Evolutionary conservation across 352 stramenopile genomes (phyloP), one percentile per base, ranked within the genome.

Genomic region (Phytopythium vexans): DNA sequence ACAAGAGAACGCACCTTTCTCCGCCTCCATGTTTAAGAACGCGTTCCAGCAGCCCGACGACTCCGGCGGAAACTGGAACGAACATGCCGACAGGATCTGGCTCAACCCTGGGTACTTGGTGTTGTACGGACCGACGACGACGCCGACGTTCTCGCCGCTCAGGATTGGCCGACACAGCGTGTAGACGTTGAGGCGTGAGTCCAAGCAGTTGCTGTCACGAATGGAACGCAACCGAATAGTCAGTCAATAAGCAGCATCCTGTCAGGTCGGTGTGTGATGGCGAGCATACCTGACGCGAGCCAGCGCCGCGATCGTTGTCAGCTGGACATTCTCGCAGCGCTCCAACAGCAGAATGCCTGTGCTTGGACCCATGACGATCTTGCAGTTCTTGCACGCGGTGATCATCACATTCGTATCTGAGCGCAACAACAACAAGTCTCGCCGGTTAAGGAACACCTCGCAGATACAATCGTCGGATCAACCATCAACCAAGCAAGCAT

Each of bases 121-220:
- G 66, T 98, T 98, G 86, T 98, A 98, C 2, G 96, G 96, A 12
- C 93, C 96, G 47, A 99, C 86, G 54, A 96, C 80, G 55, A 97
- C 96, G 27, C 82, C 92, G 2, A 97, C 81, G 72, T 98, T 98
- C 66, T 99, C 96, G 31, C 96, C 96, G 9, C 91, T 94, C 46
- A 98, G 78, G 58, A 99, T 86, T 39, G 96, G 70, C 15, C 89
- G 89, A 40, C 72, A 86, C 8, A 94, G 78, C 7, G 94, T 97
- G 69, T 97, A 98, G 21, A 95, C 66, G 56, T 92, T 96, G 45
- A 98, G 79, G 0, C 86, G 68, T 7, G 90, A 94, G 61, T 98
- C 94, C 49, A 96, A 82, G 45, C 89, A 98, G 75, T 98, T 98
- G 64, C 83, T 97, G n/a, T 14, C 48, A n/a, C 21, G 14, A 33